These are phyloP conservation scores for Cucurbita maxima DNA, from an alignment of 306 rosid genomes.

Conservation along the genomic window DNA sequence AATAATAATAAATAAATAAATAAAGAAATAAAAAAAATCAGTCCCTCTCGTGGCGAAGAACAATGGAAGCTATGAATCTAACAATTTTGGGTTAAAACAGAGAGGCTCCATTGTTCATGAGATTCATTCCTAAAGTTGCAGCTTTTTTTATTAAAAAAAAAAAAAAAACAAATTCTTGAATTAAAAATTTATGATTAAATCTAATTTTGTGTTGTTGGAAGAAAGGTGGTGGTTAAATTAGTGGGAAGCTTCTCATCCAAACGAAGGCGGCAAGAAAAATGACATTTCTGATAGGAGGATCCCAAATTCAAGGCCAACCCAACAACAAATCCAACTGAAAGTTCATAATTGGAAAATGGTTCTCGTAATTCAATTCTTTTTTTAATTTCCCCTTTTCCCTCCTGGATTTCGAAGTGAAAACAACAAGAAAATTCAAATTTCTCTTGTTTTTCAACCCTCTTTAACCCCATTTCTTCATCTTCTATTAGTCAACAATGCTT, in stretches of 20 bases:
- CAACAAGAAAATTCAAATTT: background rate
- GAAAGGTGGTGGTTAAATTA: background rate
- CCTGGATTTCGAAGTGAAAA: background rate
- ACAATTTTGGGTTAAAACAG: too few relatives aligned
- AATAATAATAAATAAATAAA: too few relatives aligned
- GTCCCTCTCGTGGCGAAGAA: too few relatives aligned
- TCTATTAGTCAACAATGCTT: conserved; percentile 10
- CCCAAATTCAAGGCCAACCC: conserved; percentile 26
- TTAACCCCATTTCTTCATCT: conserved; percentile 4
- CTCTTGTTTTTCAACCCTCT: background rate
- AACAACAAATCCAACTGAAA: conserved; percentile 19
- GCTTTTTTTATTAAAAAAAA: background rate
- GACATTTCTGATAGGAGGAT: background rate
- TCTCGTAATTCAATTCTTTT: background rate
- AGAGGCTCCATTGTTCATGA: too few relatives aligned
- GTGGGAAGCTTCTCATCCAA: background rate
- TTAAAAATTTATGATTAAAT: too few relatives aligned
- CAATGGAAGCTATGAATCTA: too few relatives aligned
- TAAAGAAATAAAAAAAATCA: too few relatives aligned
- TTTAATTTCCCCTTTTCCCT: background rate
- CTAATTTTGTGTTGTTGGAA: background rate
- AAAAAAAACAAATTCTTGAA: too few relatives aligned
- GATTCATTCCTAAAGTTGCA: background rate
- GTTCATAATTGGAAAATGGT: conserved; percentile 5
- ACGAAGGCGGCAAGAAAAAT: conserved; percentile 2